Evolutionary conservation across 345 rosid species (phyloP), one percentile per base, ranked within the genome.

Genomic region (sweet orange (Citrus sinensis)): DNA sequence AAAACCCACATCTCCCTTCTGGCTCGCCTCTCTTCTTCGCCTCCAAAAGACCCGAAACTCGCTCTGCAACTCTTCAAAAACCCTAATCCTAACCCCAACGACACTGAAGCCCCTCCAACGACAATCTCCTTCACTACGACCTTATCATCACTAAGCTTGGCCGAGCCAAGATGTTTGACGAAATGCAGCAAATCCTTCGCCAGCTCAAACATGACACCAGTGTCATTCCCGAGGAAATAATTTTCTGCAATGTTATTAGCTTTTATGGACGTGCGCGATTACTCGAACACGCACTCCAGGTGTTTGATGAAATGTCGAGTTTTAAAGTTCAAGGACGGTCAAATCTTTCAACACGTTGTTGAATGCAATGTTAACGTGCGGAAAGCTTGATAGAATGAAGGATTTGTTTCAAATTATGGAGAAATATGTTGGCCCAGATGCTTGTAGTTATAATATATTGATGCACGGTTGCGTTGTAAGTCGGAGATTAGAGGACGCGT

Each of bases 81-180:
- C 79, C 93, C 30, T 24, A 77, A 86, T 62, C 84, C 86, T 10
- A 70, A 27, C 65, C 70, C 80, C 6, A 70, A 69, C 24, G 61
- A 60, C 9, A 39, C 9, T 39, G 40, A 39, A 40, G 80, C 70
- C 22, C 76, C 73, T 4, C 35, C 11, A 51, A 85, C 65, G 81
- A 88, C 86, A 89, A 91, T 34, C 89, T 86, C 71, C 92, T 79
- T 63, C 88, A 89, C 80, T 93, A 93, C 77, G 98, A 95, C 77
- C 79, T 92, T 86, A 88, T 92, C 81, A 88, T 93, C 83, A 83
- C 89, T 66, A 95, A 90, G 84, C 98, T 95, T 14, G 95, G 97
- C 24, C 80, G 90, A 9, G 92, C 92, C 81, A 92, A 88, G 83
- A 87, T 90, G 97, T 93, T 92, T 69, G 70, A 87, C 2, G 92